Conservation (phyloP, 495 filamentous ascomycete species). For the Glutinoglossum americanum region DNA sequence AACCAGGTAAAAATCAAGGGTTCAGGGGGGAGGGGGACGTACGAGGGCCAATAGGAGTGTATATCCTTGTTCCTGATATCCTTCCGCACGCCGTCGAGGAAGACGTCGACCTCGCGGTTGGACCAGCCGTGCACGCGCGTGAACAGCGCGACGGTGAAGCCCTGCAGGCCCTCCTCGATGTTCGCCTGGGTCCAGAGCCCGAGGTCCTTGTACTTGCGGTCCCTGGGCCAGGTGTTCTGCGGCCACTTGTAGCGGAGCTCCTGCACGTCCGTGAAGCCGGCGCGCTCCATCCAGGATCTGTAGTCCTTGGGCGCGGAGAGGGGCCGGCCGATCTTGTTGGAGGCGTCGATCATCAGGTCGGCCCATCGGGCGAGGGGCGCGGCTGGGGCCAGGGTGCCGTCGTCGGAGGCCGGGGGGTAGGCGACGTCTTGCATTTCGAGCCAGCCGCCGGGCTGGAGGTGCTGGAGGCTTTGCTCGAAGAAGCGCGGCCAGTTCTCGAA, state of each 20-base stretch:
- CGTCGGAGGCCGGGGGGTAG: constrained; percentile 26
- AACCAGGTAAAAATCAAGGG: no score
- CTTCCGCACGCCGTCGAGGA: no score
- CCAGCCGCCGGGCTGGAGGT: constrained; percentile 35
- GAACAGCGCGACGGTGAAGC: no score
- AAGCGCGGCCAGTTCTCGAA: constrained; percentile 38
- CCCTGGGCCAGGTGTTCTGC: no score
- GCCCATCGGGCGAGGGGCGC: constrained; percentile 17
- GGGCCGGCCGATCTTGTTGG: constrained; percentile 19
- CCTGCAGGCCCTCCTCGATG: no score
- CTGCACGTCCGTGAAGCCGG: constrained; percentile 32
- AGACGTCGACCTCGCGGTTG: no score
- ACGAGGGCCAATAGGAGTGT: no score
- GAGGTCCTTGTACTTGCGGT: no score
- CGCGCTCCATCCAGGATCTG: constrained; percentile 23
- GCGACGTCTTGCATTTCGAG: constrained; percentile 35
- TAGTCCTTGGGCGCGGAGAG: constrained; percentile 17
- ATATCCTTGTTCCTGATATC: no score
- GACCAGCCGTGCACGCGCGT: no score
- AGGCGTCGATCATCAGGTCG: constrained; percentile 17
- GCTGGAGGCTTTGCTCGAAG: constrained; percentile 24
- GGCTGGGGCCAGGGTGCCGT: constrained; percentile 23
- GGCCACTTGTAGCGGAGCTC: constrained; percentile 8
- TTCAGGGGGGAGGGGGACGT: no score
- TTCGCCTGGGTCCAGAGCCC: no score